Evolutionary conservation across 1,284 basidiomycete genomes (phyloP), one percentile per base, ranked within the genome.

Genomic region (Cryptococcus jaspeensis): DNA sequence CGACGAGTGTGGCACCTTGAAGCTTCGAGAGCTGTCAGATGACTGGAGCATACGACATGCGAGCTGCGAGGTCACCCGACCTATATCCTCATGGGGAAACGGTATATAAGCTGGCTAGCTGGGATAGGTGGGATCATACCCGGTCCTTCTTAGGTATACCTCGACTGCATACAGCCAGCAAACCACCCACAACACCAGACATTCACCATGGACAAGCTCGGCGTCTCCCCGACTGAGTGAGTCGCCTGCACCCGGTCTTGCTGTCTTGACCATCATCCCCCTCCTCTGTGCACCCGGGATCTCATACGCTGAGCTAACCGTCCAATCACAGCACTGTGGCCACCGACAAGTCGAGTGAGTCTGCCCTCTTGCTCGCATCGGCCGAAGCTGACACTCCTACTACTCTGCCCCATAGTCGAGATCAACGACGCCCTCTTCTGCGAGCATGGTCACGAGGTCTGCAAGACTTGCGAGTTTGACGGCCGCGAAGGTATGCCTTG

Each of bases 341-440:
- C 58, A 62, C 66, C 53, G 61, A 64, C 47, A 65, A 62, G 41
- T 69, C 66, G 41, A 65, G 67, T 69, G 52, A 32, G 60, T 52
- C 11, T 23, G 5, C 9, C n/a, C 9, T n/a, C 18, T 47, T 28
- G 18, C 23, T 47, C 16, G 11, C n/a, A n/a, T 50, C 42, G n/a
- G 28, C 6, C 28, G 37, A 43, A 13, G 41, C 39, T 54, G 20
- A 58, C 46, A 20, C 35, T 18, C 20, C 54, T 60, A 20, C 28
- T n/a, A n/a, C n/a, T n/a, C 54, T 58, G 11, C 38, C 23, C 37
- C 37, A 9, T 56, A 75, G 70, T 79, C 68, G 78, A 79, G 62
- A 68, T 79, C 68, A 77, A 76, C 69, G 77, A 79, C 61, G 73
- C 72, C 36, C 66, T 78, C 61, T 78, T 79, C 69, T 79, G 78